Base-by-base conservation (phyloP, 331 rosid genomes). In the Quercus phellos region DNA sequence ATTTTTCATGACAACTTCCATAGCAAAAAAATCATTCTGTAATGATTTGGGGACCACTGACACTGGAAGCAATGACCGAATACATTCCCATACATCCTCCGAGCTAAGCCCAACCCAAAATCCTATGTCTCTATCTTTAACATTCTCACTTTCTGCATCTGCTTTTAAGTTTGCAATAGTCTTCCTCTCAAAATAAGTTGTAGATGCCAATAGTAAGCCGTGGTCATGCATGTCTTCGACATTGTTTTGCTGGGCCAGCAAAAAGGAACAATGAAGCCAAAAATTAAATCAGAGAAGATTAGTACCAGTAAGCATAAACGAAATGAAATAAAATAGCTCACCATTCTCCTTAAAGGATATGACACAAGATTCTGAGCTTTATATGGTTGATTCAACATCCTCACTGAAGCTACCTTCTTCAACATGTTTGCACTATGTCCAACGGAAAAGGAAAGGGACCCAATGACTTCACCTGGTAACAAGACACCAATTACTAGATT, bases 1-100 rank as follows among this genome's bases (percentile, higher is more conserved):
- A 86, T 92, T 92, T 87, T 85, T 94, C 94, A 90, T 86, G 73
- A 78, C 85, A 75, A 94, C 97, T 80, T 94, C 98, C 98, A 92
- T 76, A n/a, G 93, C 97, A 70, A 94, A 72, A 84, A 81, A 91
- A 69, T 90, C 90, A 67, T 88, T 86, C 38, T 86, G 83, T 63
- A 94, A 87, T 27, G 80, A 79, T 86, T 87, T 90, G 55, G 99
- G 99, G 70, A 87, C 90, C 53, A 90, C 88, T 55, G 97, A 90
- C 71, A 91, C 80, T 51, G 98, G 96, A 85, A 94, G 98, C 89
- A 92, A 84, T 50, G 98, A 89, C 55, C 97, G 90, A 66, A 94
- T 81, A 75, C 92, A 81, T 83, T 90, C 87, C 99, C 99, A 91
- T 67, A 74, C 85, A 67, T 90, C 90, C 78, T 86, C 85, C 30